A percentile compares a stretch with the other conserved stretches of the same genome.
Conservation (phyloP, 257 asterid species). For the Primulina tabacum region DNA sequence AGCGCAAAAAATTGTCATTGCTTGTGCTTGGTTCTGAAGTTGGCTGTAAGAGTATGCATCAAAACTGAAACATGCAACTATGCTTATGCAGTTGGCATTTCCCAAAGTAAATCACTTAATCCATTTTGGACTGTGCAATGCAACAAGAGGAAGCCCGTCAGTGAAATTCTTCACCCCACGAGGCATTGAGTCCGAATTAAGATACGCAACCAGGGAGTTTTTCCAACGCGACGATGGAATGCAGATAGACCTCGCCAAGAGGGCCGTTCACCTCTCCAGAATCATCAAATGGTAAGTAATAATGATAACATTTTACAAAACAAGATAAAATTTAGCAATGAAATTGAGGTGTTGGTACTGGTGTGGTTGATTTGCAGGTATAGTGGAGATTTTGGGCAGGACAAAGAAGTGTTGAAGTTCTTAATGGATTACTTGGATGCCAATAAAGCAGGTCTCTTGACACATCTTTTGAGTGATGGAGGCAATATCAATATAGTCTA, state of each 20-base stretch:
- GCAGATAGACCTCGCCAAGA: conserved; percentile 76
- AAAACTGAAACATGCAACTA: conserved; percentile 2
- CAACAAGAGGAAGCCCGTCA: conserved; percentile 79
- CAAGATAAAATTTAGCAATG: not conserved
- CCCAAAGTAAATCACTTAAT: conserved; percentile 56
- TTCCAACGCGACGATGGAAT: conserved; percentile 73
- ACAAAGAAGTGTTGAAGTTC: conserved; percentile 67
- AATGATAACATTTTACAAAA: not conserved
- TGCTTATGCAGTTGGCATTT: conserved; percentile 53
- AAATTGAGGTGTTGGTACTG: not conserved
- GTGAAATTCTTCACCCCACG: conserved; percentile 61
- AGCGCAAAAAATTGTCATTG: not conserved
- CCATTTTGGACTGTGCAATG: conserved; percentile 83
- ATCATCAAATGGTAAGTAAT: conserved; percentile 65
- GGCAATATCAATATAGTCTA: conserved; percentile 60
- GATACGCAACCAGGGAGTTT: conserved; percentile 67
- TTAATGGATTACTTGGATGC: conserved; percentile 68
- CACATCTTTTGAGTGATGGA: conserved; percentile 72
- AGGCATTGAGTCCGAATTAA: conserved; percentile 64
- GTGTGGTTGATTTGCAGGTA: conserved; percentile 50
- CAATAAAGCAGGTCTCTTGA: conserved; percentile 78
- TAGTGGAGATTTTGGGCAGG: conserved; percentile 80
- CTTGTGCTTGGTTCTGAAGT: not conserved
- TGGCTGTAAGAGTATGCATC: not conserved
- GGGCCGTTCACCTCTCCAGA: conserved; percentile 65